Evolutionary conservation across 2,329 filamentous ascomycete genomes (phyloP), one percentile per base, ranked within the genome.

Genomic region (Bipolaris bicolor): DNA sequence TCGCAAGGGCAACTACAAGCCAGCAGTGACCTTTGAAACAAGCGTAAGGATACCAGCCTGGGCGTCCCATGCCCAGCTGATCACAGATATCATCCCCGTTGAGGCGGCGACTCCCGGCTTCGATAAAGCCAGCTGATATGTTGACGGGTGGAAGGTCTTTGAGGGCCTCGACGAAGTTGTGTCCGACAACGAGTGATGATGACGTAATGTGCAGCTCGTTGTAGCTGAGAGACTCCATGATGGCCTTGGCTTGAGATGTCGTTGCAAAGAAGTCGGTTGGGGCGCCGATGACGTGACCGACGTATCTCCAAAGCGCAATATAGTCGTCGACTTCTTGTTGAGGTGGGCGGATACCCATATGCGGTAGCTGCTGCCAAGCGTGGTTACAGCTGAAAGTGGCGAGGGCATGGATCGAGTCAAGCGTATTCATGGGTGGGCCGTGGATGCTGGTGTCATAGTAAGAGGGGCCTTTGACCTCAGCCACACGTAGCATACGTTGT

Each of bases 301-400:
- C 40, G 11, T 29, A 44, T 44, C 40, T 44, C 40, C 40, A 44
- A 44, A 44, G 40, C 40, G 40, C 40, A 44, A 44, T 44, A 22
- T 44, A 44, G 40, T 44, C 40, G 5, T 44, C 22, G 40, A 44
- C 40, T 22, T 44, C 40, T 44, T 44, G 40, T 16, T 44, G 40
- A 44, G 22, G 40, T 44, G 40, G 40, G 40, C 40, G 22, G 40
- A 44, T 10, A 7, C 40, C 40, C 40, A 44, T 44, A 26, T 29
- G 40, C 13, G 40, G 40, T 44, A 44, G 22, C 40, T 44, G 40
- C 40, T 29, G 40, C 40, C 40, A 44, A 29, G 40, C 22, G 22
- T 44, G 40, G 40, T 44, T 44, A 44, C 40, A 44, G 29, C 40
- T 44, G 40, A 44, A 44, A 29, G 40, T 44, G 15, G 40, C 40